Conservation (phyloP, 495 filamentous ascomycete species). For the Penicillium argentinense region DNA sequence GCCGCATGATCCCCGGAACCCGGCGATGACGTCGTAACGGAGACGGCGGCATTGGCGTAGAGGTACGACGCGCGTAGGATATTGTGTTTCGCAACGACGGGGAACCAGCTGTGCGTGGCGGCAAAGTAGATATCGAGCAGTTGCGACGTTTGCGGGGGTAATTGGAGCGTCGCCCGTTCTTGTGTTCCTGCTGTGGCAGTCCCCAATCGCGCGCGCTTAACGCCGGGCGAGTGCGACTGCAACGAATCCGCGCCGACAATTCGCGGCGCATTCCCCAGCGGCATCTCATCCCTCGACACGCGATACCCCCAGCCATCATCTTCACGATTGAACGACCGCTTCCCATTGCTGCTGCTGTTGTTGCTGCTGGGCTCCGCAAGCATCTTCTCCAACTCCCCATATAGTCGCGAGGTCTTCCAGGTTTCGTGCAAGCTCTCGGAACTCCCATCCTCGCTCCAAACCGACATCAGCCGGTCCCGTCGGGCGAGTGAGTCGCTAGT, state of each 20-base stretch:
- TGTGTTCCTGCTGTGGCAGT: no score
- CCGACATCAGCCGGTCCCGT: conserved; percentile 32
- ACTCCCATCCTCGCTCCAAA: conserved; percentile 52
- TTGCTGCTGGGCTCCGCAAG: conserved; percentile 38
- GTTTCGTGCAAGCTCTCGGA: conserved; percentile 56
- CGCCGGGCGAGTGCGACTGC: conserved; percentile 13
- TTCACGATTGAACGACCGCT: conserved; percentile 40
- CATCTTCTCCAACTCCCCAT: conserved; percentile 53
- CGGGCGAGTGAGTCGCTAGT: conserved; percentile 37
- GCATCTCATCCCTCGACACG: conserved; percentile 30
- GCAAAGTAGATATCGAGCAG: conserved; percentile 72
- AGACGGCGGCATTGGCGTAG: conserved; percentile 47
- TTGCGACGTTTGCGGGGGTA: conserved; percentile 62
- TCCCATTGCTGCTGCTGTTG: no score
- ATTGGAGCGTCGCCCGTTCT: conserved; percentile 39
- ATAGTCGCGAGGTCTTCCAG: conserved; percentile 58
- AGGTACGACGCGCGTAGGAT: conserved; percentile 55
- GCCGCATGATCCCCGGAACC: conserved; percentile 61
- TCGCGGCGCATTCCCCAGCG: conserved; percentile 31
- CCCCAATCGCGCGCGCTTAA: conserved; percentile 34
- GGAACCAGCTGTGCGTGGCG: conserved; percentile 71
- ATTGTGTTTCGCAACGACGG: conserved; percentile 69
- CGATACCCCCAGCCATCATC: conserved; percentile 42
- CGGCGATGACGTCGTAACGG: conserved; percentile 37
- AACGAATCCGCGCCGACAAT: conserved; percentile 25